A percentile compares a stretch with the other conserved stretches of the same genome.
phyloP scores from a whole-genome alignment of 495 filamentous ascomycete species.

The Viridothelium virens region DNA sequence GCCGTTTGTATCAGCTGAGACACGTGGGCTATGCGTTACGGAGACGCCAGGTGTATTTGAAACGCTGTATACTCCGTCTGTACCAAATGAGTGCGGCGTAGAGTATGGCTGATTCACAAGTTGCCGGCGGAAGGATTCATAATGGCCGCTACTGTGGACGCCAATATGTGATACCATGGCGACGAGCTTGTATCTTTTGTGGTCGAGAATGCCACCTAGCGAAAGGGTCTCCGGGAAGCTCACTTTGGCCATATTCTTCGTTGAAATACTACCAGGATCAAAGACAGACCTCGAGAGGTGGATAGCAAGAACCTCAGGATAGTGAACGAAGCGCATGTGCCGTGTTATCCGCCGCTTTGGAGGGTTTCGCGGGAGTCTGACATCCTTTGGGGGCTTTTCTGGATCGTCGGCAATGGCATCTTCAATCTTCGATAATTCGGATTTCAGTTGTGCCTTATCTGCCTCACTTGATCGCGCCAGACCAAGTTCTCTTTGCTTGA shows the following conservation, averaged over 20 bases:
- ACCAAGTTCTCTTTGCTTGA: slow-evolving; percentile 41
- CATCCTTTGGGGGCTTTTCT: slow-evolving; percentile 61
- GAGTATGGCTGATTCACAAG: slow-evolving; percentile 60
- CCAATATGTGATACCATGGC: slow-evolving; percentile 91
- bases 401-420: slow-evolving; percentile 65
- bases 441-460: slow-evolving; percentile 45
- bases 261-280: slow-evolving; percentile 60
- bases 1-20: slow-evolving; percentile 23
- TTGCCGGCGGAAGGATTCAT: slow-evolving; percentile 94
- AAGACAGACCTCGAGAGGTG: slow-evolving; percentile 91
- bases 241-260: slow-evolving; percentile 91
- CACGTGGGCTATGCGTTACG: slow-evolving; percentile 30
- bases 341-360: slow-evolving; percentile 79
- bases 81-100: slow-evolving; percentile 68
- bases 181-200: slow-evolving; percentile 74
- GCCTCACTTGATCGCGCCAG: slow-evolving; percentile 41
- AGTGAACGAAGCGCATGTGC: slow-evolving; percentile 73
- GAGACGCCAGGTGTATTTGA: slow-evolving; percentile 44
- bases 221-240: slow-evolving; percentile 77
- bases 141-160: slow-evolving; percentile 92
- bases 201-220: slow-evolving; percentile 69
- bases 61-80: slow-evolving; percentile 60
- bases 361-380: slow-evolving; percentile 66
- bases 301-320: slow-evolving; percentile 82
- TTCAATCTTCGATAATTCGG: slow-evolving; percentile 49